Evolutionary conservation across 2,329 filamentous ascomycete species (phyloP).

Genomic region (Aspergillus hiratsukae): DNA sequence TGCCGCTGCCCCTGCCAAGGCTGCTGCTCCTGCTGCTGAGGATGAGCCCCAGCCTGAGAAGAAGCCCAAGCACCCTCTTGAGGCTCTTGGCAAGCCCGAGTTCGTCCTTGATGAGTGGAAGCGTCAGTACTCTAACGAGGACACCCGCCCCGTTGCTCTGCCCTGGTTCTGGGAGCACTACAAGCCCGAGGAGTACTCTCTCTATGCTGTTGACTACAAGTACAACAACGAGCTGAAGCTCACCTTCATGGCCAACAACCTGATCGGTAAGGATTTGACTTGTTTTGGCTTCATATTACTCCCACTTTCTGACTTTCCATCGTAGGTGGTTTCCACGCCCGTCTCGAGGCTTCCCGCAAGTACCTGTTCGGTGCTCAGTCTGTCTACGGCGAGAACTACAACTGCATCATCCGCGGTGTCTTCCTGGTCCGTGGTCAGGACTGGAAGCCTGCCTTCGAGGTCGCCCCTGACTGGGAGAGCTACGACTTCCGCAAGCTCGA

Average conservation of each 20-base stretch:
- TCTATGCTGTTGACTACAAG: slow-evolving; percentile 96
- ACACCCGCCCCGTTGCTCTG: slow-evolving; percentile 73
- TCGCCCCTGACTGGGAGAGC: slow-evolving; percentile 95
- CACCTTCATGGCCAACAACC: slow-evolving; percentile 98
- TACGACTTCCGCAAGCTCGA: slow-evolving; percentile 97
- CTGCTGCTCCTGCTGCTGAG: slow-evolving; percentile 47
- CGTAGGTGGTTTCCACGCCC: slow-evolving; percentile 83
- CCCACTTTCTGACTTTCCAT: slow-evolving; percentile 12
- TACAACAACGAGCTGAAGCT: slow-evolving; percentile 97
- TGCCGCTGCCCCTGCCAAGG: slow-evolving; percentile 57
- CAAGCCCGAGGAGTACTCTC: slow-evolving; percentile 90
- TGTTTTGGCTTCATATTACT: background rate
- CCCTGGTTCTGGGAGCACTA: slow-evolving; percentile 99
- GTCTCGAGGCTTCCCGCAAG: slow-evolving; percentile 97
- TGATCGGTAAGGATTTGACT: slow-evolving; percentile 61
- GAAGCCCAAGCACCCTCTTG: slow-evolving; percentile 96
- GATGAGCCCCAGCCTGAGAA: slow-evolving; percentile 59
- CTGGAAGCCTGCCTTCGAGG: slow-evolving; percentile 79
- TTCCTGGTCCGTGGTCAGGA: slow-evolving; percentile 95
- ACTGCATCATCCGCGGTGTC: slow-evolving; percentile 86
- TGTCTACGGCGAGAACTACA: slow-evolving; percentile 84
- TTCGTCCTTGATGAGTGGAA: slow-evolving; percentile 96
- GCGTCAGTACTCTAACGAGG: slow-evolving; percentile 96
- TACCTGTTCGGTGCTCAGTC: slow-evolving; percentile 89
- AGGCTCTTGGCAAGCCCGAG: slow-evolving; percentile 72